These are phyloP conservation scores for Mucor circinelloides DNA, from an alignment of 371 early-diverging fungal genomes.

Conservation along the genomic window DNA sequence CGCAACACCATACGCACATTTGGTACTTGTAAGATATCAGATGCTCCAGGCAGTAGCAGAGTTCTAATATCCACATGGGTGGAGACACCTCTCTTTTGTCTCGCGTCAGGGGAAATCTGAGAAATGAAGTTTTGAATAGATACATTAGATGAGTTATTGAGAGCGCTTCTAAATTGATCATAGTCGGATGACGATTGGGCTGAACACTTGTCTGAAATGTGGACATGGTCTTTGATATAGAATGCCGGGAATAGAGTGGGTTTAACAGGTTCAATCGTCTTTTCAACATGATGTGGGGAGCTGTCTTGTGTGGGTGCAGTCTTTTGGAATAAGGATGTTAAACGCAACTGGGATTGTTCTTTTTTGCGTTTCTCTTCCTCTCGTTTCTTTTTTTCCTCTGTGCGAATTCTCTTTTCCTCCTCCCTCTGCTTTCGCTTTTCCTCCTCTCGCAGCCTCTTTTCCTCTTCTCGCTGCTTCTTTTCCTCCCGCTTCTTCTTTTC, in stretches of 20 bases:
- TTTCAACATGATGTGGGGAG: background rate
- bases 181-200: background rate
- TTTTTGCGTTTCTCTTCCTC: slow-evolving; percentile 26
- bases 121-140: slow-evolving; percentile 6
- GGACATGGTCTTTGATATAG: slow-evolving; percentile 60
- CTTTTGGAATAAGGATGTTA: slow-evolving; percentile 47
- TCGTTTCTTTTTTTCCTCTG: slow-evolving; percentile 28
- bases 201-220: background rate
- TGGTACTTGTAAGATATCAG: slow-evolving; percentile 23
- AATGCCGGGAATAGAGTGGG: slow-evolving; percentile 67
- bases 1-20: slow-evolving; percentile 42
- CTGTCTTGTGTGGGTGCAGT: slow-evolving; percentile 11
- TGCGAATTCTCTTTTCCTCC: slow-evolving; percentile 23
- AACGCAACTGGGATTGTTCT: slow-evolving; percentile 42
- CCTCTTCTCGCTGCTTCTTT: slow-evolving; percentile 23
- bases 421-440: slow-evolving; percentile 12
- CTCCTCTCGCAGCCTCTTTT: slow-evolving; percentile 1
- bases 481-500: slow-evolving; percentile 24
- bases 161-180: slow-evolving; percentile 2
- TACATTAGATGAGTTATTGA: background rate
- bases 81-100: slow-evolving; percentile 20
- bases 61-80: slow-evolving; percentile 17
- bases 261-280: slow-evolving; percentile 29
- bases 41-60: slow-evolving; percentile 21
- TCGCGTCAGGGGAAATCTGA: slow-evolving; percentile 13